Conservation (phyloP, 345 rosid genomes). For the Anacardium occidentale region DNA sequence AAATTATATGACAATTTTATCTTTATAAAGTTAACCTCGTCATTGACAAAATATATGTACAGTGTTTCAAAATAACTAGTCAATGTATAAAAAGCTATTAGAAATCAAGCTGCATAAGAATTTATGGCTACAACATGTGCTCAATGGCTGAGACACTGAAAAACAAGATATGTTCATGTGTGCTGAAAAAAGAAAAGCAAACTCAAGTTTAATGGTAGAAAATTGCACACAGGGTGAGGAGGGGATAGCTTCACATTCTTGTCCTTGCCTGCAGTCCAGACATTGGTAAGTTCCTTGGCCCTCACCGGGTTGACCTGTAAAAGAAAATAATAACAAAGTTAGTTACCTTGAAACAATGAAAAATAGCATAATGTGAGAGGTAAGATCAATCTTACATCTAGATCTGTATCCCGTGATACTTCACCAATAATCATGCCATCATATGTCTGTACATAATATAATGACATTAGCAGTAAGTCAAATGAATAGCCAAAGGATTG, state of each 20-base stretch:
- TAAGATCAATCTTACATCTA: conserved; percentile 66
- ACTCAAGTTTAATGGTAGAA: background rate
- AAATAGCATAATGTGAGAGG: background rate
- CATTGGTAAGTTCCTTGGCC: conserved; percentile 74
- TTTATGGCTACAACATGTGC: background rate
- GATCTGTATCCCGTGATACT: conserved; percentile 92
- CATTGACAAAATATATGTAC: background rate
- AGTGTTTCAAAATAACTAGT: background rate
- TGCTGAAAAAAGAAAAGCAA: background rate
- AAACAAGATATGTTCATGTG: conserved; percentile 4
- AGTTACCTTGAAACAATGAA: conserved; percentile 19
- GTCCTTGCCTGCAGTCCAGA: conserved; percentile 81
- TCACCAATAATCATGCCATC: conserved; percentile 99
- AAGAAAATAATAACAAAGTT: conserved; percentile 13
- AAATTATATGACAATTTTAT: background rate
- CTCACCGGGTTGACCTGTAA: conserved; percentile 84
- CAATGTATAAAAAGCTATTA: too few relatives aligned
- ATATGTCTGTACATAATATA: conserved; percentile 59
- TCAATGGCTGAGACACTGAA: background rate
- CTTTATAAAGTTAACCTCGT: too few relatives aligned
- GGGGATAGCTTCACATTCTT: conserved; percentile 92
- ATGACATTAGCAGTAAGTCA: conserved; percentile 18
- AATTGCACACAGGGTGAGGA: conserved; percentile 68
- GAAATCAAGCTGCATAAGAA: background rate
- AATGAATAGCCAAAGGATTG: background rate